These are phyloP conservation scores for Botrytis fragariae DNA, from an alignment of 2,329 filamentous ascomycete genomes.

Conservation along the genomic window DNA sequence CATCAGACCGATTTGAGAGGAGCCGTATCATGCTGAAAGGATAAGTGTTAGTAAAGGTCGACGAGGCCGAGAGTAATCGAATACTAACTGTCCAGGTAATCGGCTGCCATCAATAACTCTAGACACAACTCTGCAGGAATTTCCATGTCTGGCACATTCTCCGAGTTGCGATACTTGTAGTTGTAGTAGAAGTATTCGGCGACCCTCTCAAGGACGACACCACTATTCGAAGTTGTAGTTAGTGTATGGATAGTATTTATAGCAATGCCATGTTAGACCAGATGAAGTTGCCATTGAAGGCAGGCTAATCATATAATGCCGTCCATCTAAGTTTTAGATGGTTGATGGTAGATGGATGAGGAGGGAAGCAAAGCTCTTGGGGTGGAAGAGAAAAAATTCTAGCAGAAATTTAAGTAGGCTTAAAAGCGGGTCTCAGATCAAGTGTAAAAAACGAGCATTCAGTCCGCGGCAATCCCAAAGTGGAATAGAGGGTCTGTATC, in stretches of 20 bases:
- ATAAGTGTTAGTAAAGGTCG: constrained; percentile 9
- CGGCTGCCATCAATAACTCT: constrained; percentile 73
- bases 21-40: not conserved
- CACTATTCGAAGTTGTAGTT: constrained; percentile 46
- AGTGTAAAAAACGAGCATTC: constrained; percentile 53
- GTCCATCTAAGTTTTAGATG: not conserved
- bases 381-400: not conserved
- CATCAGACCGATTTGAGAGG: not conserved
- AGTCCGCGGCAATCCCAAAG: constrained; percentile 33
- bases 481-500: constrained; percentile 38
- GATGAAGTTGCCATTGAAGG: not conserved
- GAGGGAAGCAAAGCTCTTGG: not conserved
- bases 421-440: constrained; percentile 54
- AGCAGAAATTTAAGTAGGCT: not conserved
- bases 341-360: not conserved
- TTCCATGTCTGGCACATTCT: constrained; percentile 77
- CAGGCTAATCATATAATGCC: not conserved
- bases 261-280: constrained; percentile 11
- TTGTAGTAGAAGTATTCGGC: constrained; percentile 84
- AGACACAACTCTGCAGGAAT: constrained; percentile 76
- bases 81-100: constrained; percentile 63
- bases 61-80: not conserved
- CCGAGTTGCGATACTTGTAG: constrained; percentile 66
- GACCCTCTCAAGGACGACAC: constrained; percentile 73
- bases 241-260: not conserved